Evolutionary conservation across 2,329 filamentous ascomycete genomes (phyloP).

Genomic region (Aspergillus tanneri): DNA sequence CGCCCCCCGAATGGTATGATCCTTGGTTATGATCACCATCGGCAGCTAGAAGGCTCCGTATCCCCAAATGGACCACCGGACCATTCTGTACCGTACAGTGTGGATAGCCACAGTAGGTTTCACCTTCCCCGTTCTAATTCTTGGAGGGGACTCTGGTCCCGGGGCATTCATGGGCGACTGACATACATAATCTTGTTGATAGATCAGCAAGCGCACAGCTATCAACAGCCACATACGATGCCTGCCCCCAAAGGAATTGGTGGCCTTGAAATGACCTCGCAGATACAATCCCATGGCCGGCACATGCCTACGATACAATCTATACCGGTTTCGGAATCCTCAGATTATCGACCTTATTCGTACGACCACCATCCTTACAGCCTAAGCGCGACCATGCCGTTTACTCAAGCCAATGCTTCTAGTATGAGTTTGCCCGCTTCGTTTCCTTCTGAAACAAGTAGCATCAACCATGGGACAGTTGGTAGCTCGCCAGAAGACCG

Average conservation of each 20-base stretch:
- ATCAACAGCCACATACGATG: constrained; percentile 29
- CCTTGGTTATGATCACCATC: constrained; percentile 30
- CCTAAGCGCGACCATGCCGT: constrained; percentile 32
- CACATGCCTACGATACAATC: constrained; percentile 32
- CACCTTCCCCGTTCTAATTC: neutral
- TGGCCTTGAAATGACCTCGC: constrained; percentile 27
- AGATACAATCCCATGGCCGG: constrained; percentile 27
- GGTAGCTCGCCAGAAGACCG: constrained; percentile 24
- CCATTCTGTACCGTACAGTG: constrained; percentile 27
- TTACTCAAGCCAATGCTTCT: constrained; percentile 35
- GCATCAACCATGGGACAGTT: constrained; percentile 17
- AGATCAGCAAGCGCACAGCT: constrained; percentile 32
- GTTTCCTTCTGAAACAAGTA: constrained; percentile 30
- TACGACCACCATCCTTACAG: constrained; percentile 30
- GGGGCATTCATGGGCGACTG: neutral
- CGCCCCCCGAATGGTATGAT: constrained; percentile 28
- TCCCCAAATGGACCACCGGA: constrained; percentile 34
- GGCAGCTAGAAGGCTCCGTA: constrained; percentile 33
- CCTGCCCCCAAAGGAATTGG: constrained; percentile 27
- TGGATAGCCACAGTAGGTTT: constrained; percentile 29
- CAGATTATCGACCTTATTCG: constrained; percentile 36
- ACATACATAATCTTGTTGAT: constrained; percentile 2
- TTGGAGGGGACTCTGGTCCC: too few species aligned
- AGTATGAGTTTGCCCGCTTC: constrained; percentile 37
- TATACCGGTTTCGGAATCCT: constrained; percentile 33